phyloP scores from a whole-genome alignment of 2,329 filamentous ascomycete genomes.

The Neofusicoccum sp. region DNA sequence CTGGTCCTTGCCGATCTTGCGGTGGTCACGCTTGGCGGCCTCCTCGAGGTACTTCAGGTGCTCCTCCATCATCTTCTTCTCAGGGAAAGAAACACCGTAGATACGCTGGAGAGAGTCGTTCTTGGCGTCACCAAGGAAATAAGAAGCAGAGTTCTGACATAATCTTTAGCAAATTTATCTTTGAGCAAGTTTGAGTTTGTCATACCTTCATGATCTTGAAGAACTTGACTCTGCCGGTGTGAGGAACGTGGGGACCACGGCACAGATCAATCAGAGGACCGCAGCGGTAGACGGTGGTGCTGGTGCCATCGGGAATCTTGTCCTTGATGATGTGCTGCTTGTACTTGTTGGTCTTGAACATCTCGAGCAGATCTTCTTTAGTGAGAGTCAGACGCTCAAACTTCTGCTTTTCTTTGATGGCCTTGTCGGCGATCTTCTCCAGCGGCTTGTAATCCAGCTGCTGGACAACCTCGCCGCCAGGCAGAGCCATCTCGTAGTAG shows the following conservation, averaged over 20 bases:
- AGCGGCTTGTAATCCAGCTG: constrained; percentile 81
- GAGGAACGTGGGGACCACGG: constrained; percentile 89
- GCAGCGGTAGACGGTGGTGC: constrained; percentile 91
- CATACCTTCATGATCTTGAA: constrained; percentile 85
- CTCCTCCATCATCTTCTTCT: constrained; percentile 92
- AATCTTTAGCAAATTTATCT: background rate
- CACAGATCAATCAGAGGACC: constrained; percentile 95
- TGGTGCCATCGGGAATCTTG: constrained; percentile 85
- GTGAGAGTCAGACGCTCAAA: constrained; percentile 88
- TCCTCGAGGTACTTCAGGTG: constrained; percentile 96
- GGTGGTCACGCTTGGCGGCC: constrained; percentile 95
- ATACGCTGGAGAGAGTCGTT: constrained; percentile 97
- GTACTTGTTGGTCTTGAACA: constrained; percentile 98
- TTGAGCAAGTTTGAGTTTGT: background rate
- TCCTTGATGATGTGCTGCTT: constrained; percentile 97
- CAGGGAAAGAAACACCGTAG: constrained; percentile 94
- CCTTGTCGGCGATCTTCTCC: constrained; percentile 76
- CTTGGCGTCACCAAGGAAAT: constrained; percentile 90
- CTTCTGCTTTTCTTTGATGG: constrained; percentile 94
- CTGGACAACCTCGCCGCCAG: constrained; percentile 70
- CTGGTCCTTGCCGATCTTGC: constrained; percentile 91
- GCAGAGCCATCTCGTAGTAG: constrained; percentile 95
- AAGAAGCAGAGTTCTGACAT: constrained; percentile 69
- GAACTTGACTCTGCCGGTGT: constrained; percentile 90
- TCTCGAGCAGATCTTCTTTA: constrained; percentile 89